Evolutionary conservation across 129 eudicot species (phyloP).

Genomic region (Erigeron canadensis): DNA sequence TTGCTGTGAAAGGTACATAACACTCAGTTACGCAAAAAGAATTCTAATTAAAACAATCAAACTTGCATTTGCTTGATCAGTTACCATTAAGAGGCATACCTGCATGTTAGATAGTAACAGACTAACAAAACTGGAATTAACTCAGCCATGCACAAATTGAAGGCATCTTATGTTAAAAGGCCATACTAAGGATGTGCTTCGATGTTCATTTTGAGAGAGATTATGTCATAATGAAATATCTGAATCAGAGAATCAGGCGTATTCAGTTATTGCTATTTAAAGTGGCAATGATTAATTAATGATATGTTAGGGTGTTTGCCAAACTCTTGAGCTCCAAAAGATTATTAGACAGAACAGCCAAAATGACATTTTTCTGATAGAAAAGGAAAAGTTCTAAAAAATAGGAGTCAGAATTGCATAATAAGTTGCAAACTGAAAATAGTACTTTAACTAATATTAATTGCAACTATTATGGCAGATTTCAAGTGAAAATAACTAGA

Average conservation of each 20-base stretch:
- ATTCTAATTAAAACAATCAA: slow-evolving; percentile 2
- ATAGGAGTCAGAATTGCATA: not conserved
- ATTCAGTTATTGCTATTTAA: not conserved
- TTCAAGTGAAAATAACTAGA: not conserved
- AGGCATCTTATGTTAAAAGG: not conserved
- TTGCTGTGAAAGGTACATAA: slow-evolving; percentile 59
- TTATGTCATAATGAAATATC: not conserved
- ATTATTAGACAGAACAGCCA: not conserved
- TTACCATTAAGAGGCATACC: slow-evolving; percentile 21
- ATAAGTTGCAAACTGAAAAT: not conserved
- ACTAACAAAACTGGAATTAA: slow-evolving; percentile 18
- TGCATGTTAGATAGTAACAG: slow-evolving; percentile 17
- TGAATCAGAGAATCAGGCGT: not conserved
- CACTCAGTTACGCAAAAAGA: slow-evolving; percentile 26
- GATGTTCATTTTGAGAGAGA: not conserved
- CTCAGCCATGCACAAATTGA: slow-evolving; percentile 23
- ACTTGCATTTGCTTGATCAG: slow-evolving; percentile 20
- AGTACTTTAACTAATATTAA: too few species aligned
- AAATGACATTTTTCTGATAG: not conserved
- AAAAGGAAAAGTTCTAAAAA: not conserved
- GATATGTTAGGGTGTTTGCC: not conserved
- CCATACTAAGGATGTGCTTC: slow-evolving; percentile 2
- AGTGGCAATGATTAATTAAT: not conserved
- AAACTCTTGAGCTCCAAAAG: not conserved
- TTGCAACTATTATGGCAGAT: not conserved